Evolutionary conservation across 768 basidiomycete genomes (phyloP), one percentile per base, ranked within the genome.

Genomic region (Ramaria sp.): DNA sequence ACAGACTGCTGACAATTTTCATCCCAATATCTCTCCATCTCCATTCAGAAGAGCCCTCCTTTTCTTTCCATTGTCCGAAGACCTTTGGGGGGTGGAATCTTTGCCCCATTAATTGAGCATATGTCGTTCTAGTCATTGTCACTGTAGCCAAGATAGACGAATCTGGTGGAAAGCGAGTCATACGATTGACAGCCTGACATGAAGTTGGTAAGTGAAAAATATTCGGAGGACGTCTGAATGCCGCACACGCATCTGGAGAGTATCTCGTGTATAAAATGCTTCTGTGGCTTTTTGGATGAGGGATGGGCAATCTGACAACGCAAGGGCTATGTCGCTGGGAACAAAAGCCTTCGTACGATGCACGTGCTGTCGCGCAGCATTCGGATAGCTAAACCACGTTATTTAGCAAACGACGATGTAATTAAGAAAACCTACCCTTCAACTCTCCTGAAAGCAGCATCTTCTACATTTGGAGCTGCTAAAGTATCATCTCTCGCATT

Each of bases 241-340:
- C 66, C 83, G 67, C 67, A 95, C 90, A 37, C 93, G 82, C 52
- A 97, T 71, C 66, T 94, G 92, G 13, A 85, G 73, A 0, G 88
- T 87, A 71, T 98, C 96, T 51, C 96, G 78, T 3, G 93, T 96
- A 66, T 99, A 99, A 66, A 99, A 99, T 3, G 87, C 78, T 67
- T 94, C 93, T 3, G 88, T 78, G 0, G 94, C 88, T 62, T 83
- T 85, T 61, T 97, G 92, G 15, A 94, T 73, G 13, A 99, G 75
- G 1, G 75, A 68, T 0, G 84, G 85, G 57, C 81, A 71, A 9
- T 71, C 67, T 6, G 72, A 64, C 28, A 99, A 71, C 0, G 87
- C 83, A 62, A 77, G 81, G 3, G 85, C 88, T 51, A 98, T 78
- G 51, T 91, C 87, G 15, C 72, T 58, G 4, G 96, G 93, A 7